Evolutionary conservation across 1,139 yeast genomes (phyloP).

Genomic region (Candida sanyaensis): DNA sequence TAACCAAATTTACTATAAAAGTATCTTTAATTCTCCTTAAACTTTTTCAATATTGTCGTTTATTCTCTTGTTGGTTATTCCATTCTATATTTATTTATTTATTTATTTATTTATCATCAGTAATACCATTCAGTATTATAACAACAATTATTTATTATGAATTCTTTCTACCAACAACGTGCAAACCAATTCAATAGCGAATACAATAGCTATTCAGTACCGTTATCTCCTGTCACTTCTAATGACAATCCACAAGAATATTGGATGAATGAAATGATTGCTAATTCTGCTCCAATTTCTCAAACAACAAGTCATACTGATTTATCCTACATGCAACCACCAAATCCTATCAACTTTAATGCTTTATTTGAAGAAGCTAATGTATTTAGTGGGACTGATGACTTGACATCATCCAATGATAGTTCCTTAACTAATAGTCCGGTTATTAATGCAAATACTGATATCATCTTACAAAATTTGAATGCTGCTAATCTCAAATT

Average conservation of each 20-base stretch:
- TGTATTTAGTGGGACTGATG: slow-evolving; percentile 7
- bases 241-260: slow-evolving; percentile 9
- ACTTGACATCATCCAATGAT: slow-evolving; percentile 8
- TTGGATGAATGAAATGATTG: slow-evolving; percentile 24
- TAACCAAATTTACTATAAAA: not conserved
- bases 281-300: slow-evolving; percentile 19
- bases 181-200: slow-evolving; percentile 6
- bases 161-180: slow-evolving; percentile 2
- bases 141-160: not conserved
- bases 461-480: slow-evolving; percentile 5
- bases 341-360: slow-evolving; percentile 7
- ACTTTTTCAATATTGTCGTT: too few relatives aligned
- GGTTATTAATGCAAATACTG: slow-evolving; percentile 3
- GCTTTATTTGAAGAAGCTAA: slow-evolving; percentile 4
- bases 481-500: slow-evolving; percentile 14
- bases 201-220: slow-evolving; percentile 12
- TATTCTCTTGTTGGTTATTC: too few relatives aligned
- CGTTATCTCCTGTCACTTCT: slow-evolving; percentile 18
- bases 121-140: too few relatives aligned
- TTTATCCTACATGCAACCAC: slow-evolving; percentile 10
- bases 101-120: too few relatives aligned
- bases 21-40: not conserved
- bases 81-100: too few relatives aligned
- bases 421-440: slow-evolving; percentile 13
- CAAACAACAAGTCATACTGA: slow-evolving; percentile 16